Evolutionary conservation across 345 rosid genomes (phyloP).

Genomic region (Passiflora organensis): DNA sequence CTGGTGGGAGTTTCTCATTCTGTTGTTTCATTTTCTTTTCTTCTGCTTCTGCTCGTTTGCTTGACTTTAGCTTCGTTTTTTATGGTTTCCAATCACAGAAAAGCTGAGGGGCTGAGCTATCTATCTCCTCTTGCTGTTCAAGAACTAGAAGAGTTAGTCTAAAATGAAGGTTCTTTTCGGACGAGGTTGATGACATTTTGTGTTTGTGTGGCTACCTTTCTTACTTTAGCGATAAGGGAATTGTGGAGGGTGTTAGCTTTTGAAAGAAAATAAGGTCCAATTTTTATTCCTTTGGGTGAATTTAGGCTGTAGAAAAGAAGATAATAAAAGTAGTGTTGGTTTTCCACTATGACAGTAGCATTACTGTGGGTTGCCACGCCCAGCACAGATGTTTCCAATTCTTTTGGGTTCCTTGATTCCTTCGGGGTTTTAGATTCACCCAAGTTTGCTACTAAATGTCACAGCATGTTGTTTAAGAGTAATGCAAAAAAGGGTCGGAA

Average conservation of each 20-base stretch:
- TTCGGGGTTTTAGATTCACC: constrained; percentile 24
- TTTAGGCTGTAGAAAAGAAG: constrained; percentile 5
- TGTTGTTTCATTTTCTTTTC: too few relatives aligned
- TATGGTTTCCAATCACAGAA: too few relatives aligned
- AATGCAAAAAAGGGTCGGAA: constrained; percentile 20
- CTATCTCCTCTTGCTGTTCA: not conserved
- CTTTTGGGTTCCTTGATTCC: constrained; percentile 31
- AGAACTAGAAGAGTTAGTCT: not conserved
- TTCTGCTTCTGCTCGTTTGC: too few relatives aligned
- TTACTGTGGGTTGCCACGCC: constrained; percentile 31
- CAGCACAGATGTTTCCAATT: constrained; percentile 26
- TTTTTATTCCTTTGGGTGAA: not conserved
- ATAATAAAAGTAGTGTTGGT: not conserved
- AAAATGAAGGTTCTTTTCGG: not conserved
- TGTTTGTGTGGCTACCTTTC: not conserved
- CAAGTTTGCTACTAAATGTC: constrained; percentile 11
- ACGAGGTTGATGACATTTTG: constrained; percentile 1
- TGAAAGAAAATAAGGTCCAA: not conserved
- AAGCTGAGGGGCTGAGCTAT: too few relatives aligned
- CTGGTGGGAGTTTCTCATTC: too few relatives aligned
- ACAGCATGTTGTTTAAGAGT: constrained; percentile 15
- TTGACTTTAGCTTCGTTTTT: too few relatives aligned
- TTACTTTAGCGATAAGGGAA: not conserved
- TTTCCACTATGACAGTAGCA: constrained; percentile 36
- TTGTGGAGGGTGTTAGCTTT: constrained; percentile 7